Percentiles rank a stretch among this genome's conserved stretches.
Evolutionary conservation across 179 eudicot species (phyloP).

Genomic region (Nepenthes alata): DNA sequence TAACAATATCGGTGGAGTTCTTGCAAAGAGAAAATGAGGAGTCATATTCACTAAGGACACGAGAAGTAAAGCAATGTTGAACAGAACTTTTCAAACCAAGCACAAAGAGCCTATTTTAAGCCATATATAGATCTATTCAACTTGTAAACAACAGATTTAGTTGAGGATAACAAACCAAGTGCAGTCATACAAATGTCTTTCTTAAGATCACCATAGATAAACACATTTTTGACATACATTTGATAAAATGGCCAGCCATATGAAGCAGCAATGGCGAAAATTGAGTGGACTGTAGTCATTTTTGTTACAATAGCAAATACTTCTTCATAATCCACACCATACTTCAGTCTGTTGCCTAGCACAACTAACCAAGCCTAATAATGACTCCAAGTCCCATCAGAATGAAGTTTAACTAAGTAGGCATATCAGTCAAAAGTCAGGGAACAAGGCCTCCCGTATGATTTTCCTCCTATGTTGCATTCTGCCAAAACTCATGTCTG

Average conservation of each 20-base stretch:
- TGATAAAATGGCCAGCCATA: background rate
- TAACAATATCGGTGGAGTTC: background rate
- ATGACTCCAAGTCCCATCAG: background rate
- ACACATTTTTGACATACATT: background rate
- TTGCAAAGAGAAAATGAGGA: background rate
- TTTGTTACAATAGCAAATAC: slow-evolving; percentile 4
- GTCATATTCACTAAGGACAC: slow-evolving; percentile 2
- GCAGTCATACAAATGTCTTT: background rate
- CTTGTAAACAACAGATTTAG: background rate
- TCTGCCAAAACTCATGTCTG: background rate
- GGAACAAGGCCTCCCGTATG: background rate
- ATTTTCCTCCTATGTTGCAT: background rate
- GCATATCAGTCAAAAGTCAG: background rate
- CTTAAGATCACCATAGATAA: background rate
- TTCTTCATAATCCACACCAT: background rate
- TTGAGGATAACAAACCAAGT: background rate
- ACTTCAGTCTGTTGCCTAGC: background rate
- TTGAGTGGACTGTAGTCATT: slow-evolving; percentile 3
- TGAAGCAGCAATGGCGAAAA: background rate
- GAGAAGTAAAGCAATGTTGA: background rate
- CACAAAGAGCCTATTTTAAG: slow-evolving; percentile 5
- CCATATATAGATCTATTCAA: slow-evolving; percentile 2
- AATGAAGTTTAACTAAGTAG: background rate
- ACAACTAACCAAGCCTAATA: background rate
- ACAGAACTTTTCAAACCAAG: slow-evolving; percentile 9